Evolutionary conservation across 2,329 filamentous ascomycete species (phyloP).

Genomic region (Fusarium drepaniforme): DNA sequence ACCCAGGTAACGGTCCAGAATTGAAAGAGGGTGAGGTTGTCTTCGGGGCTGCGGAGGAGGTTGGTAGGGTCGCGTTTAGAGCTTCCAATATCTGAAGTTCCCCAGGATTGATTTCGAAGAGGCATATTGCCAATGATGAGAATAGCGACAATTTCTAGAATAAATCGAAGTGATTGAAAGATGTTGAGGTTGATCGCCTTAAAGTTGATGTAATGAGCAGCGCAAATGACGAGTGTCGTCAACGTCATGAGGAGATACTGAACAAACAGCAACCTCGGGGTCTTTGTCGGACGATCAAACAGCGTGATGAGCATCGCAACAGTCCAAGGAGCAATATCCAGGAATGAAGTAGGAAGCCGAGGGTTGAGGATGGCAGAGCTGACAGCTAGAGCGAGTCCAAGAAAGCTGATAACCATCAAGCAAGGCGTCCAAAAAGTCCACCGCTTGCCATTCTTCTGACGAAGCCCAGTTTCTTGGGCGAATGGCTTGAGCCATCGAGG

Average conservation of each 20-base stretch:
- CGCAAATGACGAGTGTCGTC: constrained; percentile 47
- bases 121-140: constrained; percentile 53
- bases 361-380: constrained; percentile 47
- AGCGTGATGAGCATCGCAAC: constrained; percentile 51
- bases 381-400: constrained; percentile 51
- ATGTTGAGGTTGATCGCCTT: constrained; percentile 31
- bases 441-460: constrained; percentile 37
- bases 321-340: constrained; percentile 57
- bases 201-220: constrained; percentile 46
- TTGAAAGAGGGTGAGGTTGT: constrained; percentile 82
- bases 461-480: constrained; percentile 52
- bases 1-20: constrained; percentile 92
- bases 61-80: constrained; percentile 43
- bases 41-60: constrained; percentile 77
- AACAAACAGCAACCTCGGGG: constrained; percentile 55
- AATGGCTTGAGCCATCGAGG: constrained; percentile 59
- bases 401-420: constrained; percentile 48
- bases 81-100: constrained; percentile 47
- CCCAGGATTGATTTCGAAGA: constrained; percentile 52
- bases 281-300: constrained; percentile 54
- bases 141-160: constrained; percentile 43
- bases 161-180: constrained; percentile 39
- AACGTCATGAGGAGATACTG: constrained; percentile 53
- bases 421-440: constrained; percentile 57
- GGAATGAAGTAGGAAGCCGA: constrained; percentile 40